Base-by-base conservation (phyloP, 768 basidiomycete genomes). In the Boletus sensibilis region DNA sequence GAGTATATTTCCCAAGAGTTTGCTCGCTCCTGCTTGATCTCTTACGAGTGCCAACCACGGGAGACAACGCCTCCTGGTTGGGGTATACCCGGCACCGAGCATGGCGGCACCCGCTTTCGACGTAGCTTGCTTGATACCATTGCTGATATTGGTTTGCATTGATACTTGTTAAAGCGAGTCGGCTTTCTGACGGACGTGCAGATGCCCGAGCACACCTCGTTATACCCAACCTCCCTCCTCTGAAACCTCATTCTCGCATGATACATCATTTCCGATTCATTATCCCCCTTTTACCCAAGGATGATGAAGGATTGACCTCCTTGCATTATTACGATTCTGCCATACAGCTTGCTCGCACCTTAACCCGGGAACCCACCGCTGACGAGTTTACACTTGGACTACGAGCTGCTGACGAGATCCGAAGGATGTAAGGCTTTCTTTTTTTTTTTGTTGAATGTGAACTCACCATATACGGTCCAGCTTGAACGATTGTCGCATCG, bases 201-300 rank as follows among this genome's bases (percentile, higher is more conserved):
- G 90, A 93, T 69, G 74, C 74, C 11, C 78, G 88, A 44, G 87
- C 89, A 29, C 89, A 85, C 61, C 68, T 80, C 46, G 80, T 92
- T 39, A 88, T 92, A 57, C 90, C 90, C 29, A 80, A 82, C 37
- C 82, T 88, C 51, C 91, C 90, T 13, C 64, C 74, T 18, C 70
- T 88, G 63, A 86, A 86, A 60, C 88, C 90, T 3, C 85, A 89
- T 68, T 78, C 79, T 5, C 85, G 89, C 60, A 86, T 92, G 86
- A 76, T 87, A 46, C 84, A 89, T 68, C 89, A 92, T 68, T 88
- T 91, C 65, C 85, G 90, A 41, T 90, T 87, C 72, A 79, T 92
- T 35, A 71, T 81, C 4, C 88, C 88, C 0, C 76, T 92, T 2
- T 54, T 83, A 77, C 53, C 76, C 70, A 72, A 69, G 54, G 84